phyloP scores from a whole-genome alignment of 345 rosid genomes.

The Hypericum perforatum region DNA sequence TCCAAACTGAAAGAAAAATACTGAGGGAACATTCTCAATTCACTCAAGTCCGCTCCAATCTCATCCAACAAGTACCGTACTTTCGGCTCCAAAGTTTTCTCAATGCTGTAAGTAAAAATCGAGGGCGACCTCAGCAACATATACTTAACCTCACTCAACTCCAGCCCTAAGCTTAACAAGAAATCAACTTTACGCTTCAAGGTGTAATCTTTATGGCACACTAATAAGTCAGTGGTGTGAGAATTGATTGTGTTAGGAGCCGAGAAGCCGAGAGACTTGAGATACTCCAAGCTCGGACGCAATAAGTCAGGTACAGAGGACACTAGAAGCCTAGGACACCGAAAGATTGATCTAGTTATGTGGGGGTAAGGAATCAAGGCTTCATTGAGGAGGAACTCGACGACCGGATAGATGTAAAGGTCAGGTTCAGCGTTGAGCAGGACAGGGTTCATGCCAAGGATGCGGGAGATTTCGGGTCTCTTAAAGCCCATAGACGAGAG shows the following conservation, averaged over 20 bases:
- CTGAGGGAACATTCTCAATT: slow-evolving; percentile 72
- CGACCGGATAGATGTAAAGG: slow-evolving; percentile 38
- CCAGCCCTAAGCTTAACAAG: slow-evolving; percentile 41
- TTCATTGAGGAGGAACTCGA: slow-evolving; percentile 57
- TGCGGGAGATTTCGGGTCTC: slow-evolving; percentile 50
- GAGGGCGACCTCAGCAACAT: slow-evolving; percentile 80
- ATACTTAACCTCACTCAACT: slow-evolving; percentile 36
- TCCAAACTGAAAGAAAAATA: slow-evolving; percentile 83
- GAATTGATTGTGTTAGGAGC: slow-evolving; percentile 31
- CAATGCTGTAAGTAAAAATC: slow-evolving; percentile 54
- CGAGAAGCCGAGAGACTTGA: slow-evolving; percentile 47
- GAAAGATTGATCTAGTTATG: slow-evolving; percentile 46
- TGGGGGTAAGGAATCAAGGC: slow-evolving; percentile 35
- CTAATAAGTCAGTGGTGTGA: slow-evolving; percentile 51
- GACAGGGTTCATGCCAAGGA: slow-evolving; percentile 71
- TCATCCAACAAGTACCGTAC: slow-evolving; percentile 44
- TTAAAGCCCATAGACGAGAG: slow-evolving; percentile 60
- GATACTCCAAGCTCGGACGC: slow-evolving; percentile 48
- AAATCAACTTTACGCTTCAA: slow-evolving; percentile 48
- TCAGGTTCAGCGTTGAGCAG: slow-evolving; percentile 60
- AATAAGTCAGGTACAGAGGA: slow-evolving; percentile 41
- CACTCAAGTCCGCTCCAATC: slow-evolving; percentile 55
- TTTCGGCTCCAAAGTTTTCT: slow-evolving; percentile 64
- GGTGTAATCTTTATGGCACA: slow-evolving; percentile 49
- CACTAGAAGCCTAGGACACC: slow-evolving; percentile 58